phyloP scores from a whole-genome alignment of 208 protist genomes.

The Trypanosoma mega region DNA sequence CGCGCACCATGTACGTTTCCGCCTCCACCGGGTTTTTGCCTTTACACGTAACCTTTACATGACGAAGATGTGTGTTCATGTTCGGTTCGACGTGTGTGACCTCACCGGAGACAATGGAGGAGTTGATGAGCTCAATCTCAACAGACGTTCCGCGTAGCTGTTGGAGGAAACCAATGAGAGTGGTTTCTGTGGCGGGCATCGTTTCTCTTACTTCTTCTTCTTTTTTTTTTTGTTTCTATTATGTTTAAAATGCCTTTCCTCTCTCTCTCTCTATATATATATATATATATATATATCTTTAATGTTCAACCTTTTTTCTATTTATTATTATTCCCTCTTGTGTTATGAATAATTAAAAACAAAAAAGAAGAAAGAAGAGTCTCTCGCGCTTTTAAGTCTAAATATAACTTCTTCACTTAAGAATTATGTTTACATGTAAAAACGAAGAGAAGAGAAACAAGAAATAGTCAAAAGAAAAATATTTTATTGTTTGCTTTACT shows the following conservation, averaged over 20 bases:
- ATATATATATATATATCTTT: constrained; percentile 6
- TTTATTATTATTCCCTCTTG: too few species aligned
- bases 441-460: not conserved
- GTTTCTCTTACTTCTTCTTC: not conserved
- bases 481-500: too few species aligned
- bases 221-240: not conserved
- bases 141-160: constrained; percentile 97
- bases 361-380: not conserved
- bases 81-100: constrained; percentile 79
- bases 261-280: not conserved
- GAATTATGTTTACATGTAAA: not conserved
- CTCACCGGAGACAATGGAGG: constrained; percentile 93
- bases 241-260: not conserved
- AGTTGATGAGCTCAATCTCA: constrained; percentile 99
- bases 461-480: not conserved
- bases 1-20: constrained; percentile 96
- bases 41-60: constrained; percentile 97
- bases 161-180: constrained; percentile 96
- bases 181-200: constrained; percentile 41
- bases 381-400: not conserved
- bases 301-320: too few species aligned
- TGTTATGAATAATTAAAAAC: not conserved
- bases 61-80: constrained; percentile 99
- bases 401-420: not conserved
- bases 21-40: constrained; percentile 93